These are phyloP conservation scores for Lichtheimia corymbifera DNA, from an alignment of 371 early-diverging fungal genomes.

Conservation along the genomic window DNA sequence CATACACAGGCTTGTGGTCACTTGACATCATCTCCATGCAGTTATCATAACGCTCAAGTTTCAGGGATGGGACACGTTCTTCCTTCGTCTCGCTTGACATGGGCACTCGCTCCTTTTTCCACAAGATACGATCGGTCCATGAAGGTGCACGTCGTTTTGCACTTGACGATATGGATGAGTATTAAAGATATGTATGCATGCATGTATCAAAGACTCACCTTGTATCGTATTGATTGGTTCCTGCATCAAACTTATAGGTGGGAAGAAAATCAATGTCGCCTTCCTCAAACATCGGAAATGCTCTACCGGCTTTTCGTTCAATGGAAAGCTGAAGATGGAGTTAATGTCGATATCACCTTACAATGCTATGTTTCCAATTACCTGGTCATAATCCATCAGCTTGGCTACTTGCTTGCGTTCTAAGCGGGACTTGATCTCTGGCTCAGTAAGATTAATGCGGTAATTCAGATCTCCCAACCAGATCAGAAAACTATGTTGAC, in stretches of 20 bases:
- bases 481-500: constrained; percentile 66
- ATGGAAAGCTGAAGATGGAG: constrained; percentile 26
- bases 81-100: constrained; percentile 15
- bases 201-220: constrained; percentile 43
- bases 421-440: constrained; percentile 57
- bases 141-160: constrained; percentile 87
- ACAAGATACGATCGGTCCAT: constrained; percentile 93
- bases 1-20: constrained; percentile 94
- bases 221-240: constrained; percentile 82
- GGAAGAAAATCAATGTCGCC: constrained; percentile 81
- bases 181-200: not conserved
- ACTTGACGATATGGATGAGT: constrained; percentile 26
- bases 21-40: constrained; percentile 71
- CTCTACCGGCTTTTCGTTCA: constrained; percentile 46
- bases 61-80: constrained; percentile 28
- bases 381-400: constrained; percentile 73
- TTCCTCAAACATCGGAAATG: constrained; percentile 85
- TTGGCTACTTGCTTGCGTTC: constrained; percentile 51
- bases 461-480: constrained; percentile 97
- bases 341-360: too few relatives aligned
- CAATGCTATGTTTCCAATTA: constrained; percentile 14
- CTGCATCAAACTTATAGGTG: constrained; percentile 93
- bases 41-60: constrained; percentile 53
- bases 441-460: constrained; percentile 70
- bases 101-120: constrained; percentile 56